Base-by-base conservation (phyloP, 1,139 yeast species). In the Yamadazyma kanchanaburiensis region DNA sequence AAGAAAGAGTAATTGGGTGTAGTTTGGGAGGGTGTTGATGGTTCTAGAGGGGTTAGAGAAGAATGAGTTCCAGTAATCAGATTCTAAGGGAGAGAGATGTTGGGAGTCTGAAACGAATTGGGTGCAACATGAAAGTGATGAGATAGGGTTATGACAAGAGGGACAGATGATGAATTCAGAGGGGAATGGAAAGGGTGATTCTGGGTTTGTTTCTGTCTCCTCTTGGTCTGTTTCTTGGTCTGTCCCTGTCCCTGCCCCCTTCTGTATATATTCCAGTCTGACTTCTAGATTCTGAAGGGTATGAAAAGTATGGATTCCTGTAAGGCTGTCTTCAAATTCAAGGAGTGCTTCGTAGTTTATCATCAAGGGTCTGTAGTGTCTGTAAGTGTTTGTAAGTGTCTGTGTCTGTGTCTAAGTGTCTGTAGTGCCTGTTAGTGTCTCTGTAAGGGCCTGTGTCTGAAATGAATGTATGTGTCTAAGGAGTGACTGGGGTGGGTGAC, bases 41-140 rank as follows among this genome's bases (percentile, higher is more conserved):
- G 77, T 70, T 30, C 64, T 57, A 12, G 69, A 57, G 2, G 74
- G 74, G 39, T 65, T 59, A 32, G 58, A 60, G 24, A 73, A 49
- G 32, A 72, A 69, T 22, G 67, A 55, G 32, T 63, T 45, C 77
- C 77, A 72, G 42, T 56, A 73, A 4, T 62, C 54, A 22, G 50
- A 48, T 33, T 71, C 76, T 21, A 69, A 47, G 10, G 45, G 40
- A 8, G 64, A 50, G 16, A 43, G 40, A 21, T 46, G 42, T 22
- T 32, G 21, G 19, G 42, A 34, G 18, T 32, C 45, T 35, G 30
- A 22, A 29, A 45, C 25, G 32, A 36, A 34, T 27, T 34, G 26
- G 11, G 29, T 12, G 25, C 47, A 42, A 17, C 46, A 42, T 3
- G 24, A 2, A 6, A 8, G 20, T 18, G 7, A 8, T 8, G 9